phyloP scores from a whole-genome alignment of 176 grass and related monocot genomes.

The Sorghum bicolor region DNA sequence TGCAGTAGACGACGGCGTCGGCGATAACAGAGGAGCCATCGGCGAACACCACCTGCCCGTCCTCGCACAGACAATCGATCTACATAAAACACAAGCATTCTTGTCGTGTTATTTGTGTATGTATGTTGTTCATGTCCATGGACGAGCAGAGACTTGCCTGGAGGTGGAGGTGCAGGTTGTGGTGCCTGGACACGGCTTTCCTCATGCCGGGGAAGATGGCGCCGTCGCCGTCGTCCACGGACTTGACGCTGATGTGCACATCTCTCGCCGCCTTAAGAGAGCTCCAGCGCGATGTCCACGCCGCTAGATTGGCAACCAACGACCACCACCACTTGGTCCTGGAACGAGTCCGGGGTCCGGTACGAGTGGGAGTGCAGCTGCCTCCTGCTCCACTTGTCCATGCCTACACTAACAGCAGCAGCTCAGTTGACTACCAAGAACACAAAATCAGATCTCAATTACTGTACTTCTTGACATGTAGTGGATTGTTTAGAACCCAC shows the following conservation, averaged over 20 bases:
- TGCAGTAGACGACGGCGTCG: conserved; percentile 45
- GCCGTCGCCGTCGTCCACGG: neutral
- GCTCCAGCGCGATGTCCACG: conserved; percentile 38
- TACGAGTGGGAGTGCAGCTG: conserved; percentile 53
- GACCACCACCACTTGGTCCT: conserved; percentile 26
- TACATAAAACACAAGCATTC: neutral
- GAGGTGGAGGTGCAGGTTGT: conserved; percentile 9
- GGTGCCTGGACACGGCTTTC: neutral
- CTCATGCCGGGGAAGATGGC: neutral
- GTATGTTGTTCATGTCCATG: neutral
- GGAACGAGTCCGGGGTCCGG: conserved; percentile 25
- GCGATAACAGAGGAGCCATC: conserved; percentile 10
- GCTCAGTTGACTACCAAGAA: too few relatives aligned
- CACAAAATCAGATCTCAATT: neutral
- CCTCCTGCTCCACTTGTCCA: conserved; percentile 24
- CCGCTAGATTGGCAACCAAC: conserved; percentile 31
- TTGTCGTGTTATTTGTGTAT: too few relatives aligned
- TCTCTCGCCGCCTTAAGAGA: conserved; percentile 14
- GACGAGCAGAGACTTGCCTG: neutral
- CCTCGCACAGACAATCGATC: neutral
- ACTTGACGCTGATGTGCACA: conserved; percentile 30
- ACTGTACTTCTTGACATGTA: too few relatives aligned
- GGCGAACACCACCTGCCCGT: conserved; percentile 28
- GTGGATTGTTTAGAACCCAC: too few relatives aligned
- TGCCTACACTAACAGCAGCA: neutral